Evolutionary conservation across 2,329 filamentous ascomycete species (phyloP).

Genomic region (Venturia aucupariae): DNA sequence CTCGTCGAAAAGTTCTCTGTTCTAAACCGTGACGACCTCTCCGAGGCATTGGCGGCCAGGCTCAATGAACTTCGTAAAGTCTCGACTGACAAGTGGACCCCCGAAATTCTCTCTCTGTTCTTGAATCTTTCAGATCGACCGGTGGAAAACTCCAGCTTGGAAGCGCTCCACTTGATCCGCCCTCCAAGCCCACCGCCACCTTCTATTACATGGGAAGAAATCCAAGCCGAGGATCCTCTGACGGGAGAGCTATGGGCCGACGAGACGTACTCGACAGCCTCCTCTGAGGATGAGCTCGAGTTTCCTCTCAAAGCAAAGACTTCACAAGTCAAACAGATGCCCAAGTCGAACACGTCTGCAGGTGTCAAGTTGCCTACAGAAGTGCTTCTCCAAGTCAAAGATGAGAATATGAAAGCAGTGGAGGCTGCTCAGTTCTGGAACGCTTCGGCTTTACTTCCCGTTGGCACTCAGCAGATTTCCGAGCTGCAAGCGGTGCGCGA

Average conservation of each 20-base stretch:
- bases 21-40: conserved; percentile 67
- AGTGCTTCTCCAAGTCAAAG: conserved; percentile 24
- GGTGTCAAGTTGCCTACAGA: conserved; percentile 19
- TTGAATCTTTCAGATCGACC: conserved; percentile 76
- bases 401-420: conserved; percentile 19
- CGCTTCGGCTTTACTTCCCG: neutral
- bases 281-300: conserved; percentile 51
- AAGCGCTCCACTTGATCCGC: conserved; percentile 38
- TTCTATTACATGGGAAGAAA: conserved; percentile 66
- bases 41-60: conserved; percentile 55
- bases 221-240: conserved; percentile 67
- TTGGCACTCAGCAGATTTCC: conserved; percentile 22
- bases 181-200: conserved; percentile 38
- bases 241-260: conserved; percentile 62
- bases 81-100: conserved; percentile 54
- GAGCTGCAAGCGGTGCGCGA: conserved; percentile 71
- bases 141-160: conserved; percentile 56
- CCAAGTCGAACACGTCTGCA: conserved; percentile 21
- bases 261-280: conserved; percentile 56
- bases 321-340: neutral
- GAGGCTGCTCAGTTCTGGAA: conserved; percentile 41
- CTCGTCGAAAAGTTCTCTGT: conserved; percentile 82
- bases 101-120: conserved; percentile 70
- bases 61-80: conserved; percentile 48
- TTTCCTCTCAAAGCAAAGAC: neutral